These are phyloP conservation scores for Metarhizium album DNA, from an alignment of 2,329 filamentous ascomycete genomes.

Conservation along the genomic window DNA sequence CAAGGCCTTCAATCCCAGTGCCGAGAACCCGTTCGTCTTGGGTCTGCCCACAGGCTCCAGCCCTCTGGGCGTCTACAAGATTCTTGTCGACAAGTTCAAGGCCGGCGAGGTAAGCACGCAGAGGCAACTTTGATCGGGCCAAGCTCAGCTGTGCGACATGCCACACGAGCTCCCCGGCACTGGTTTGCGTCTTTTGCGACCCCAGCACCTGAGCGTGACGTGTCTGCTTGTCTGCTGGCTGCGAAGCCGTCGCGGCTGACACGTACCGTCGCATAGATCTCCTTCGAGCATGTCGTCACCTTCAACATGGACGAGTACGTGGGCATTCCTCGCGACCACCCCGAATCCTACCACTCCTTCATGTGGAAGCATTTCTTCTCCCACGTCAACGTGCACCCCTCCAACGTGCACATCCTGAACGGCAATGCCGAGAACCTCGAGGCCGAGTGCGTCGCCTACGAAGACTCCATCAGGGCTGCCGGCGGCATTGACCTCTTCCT, in stretches of 20 bases:
- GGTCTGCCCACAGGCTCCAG: constrained; percentile 77
- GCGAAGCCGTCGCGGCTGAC: constrained; percentile 3
- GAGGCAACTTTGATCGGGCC: too few species aligned
- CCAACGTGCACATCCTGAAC: constrained; percentile 76
- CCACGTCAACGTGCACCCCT: constrained; percentile 68
- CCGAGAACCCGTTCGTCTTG: constrained; percentile 66
- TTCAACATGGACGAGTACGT: constrained; percentile 96
- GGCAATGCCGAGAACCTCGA: constrained; percentile 68
- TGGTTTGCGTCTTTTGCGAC: constrained; percentile 6
- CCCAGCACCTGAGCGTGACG: background rate
- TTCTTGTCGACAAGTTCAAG: constrained; percentile 62
- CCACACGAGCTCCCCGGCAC: constrained; percentile 10
- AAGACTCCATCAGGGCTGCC: constrained; percentile 60
- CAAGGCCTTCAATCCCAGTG: constrained; percentile 62
- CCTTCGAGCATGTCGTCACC: constrained; percentile 79
- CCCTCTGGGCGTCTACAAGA: constrained; percentile 66
- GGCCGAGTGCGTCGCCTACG: constrained; percentile 68
- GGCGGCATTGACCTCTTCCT: constrained; percentile 82
- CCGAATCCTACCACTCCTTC: constrained; percentile 81
- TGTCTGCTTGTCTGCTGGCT: background rate
- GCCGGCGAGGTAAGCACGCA: constrained; percentile 37
- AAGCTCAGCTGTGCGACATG: background rate
- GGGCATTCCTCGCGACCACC: constrained; percentile 69
- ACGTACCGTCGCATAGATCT: constrained; percentile 43
- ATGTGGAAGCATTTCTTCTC: constrained; percentile 93